Evolutionary conservation across 139 green algal species (phyloP).

Genomic region (Chlamydomonas asymmetrica): DNA sequence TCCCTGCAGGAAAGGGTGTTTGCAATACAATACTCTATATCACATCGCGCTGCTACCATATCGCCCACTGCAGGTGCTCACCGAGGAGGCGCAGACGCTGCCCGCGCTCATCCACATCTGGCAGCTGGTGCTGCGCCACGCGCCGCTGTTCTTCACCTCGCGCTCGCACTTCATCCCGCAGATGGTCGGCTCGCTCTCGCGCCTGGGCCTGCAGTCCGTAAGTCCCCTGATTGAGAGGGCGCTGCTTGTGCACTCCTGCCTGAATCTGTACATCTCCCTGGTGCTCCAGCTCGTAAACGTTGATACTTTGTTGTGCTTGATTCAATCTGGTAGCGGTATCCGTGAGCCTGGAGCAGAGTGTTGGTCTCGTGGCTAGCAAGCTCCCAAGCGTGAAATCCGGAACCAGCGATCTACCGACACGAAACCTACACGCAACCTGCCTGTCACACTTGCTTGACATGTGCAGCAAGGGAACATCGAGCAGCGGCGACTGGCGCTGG

Average conservation of each 20-base stretch:
- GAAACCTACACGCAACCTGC: no score
- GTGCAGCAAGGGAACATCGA: conserved; percentile 67
- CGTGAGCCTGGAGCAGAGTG: no score
- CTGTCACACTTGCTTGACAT: no score
- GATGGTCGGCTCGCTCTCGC: conserved; percentile 86
- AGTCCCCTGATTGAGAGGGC: conserved; percentile 66
- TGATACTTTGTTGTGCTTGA: neutral
- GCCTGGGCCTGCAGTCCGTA: conserved; percentile 65
- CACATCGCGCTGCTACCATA: no score
- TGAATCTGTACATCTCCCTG: no score
- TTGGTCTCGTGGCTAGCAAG: no score
- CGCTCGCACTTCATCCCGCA: conserved; percentile 83
- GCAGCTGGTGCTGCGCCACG: conserved; percentile 90
- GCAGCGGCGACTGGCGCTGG: conserved; percentile 84
- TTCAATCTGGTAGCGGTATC: no score
- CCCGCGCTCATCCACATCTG: conserved; percentile 85
- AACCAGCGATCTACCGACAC: no score
- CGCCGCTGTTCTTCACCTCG: conserved; percentile 81
- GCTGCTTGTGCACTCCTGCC: conserved; percentile 79
- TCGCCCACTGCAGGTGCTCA: conserved; percentile 47
- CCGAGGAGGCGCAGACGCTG: conserved; percentile 79
- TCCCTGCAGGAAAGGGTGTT: no score
- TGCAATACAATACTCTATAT: no score
- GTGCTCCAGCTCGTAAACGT: neutral
- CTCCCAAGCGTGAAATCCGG: no score